Base-by-base conservation (phyloP, 2,329 filamentous ascomycete species). In the Calonectria hawksworthii region DNA sequence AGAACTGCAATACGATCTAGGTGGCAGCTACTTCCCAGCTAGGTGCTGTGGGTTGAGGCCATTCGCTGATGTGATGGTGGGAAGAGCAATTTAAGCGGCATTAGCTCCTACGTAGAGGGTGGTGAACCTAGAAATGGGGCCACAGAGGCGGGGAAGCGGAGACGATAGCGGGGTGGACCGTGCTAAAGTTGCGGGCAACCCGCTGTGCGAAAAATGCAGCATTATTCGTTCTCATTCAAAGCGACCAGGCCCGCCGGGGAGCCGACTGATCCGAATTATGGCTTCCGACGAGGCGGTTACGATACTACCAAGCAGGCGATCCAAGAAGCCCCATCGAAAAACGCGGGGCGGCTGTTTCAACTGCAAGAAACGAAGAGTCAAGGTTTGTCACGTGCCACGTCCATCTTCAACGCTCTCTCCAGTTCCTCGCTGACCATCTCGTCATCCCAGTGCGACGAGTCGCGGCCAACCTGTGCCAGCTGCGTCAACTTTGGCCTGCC, bases 301-400 rank as follows among this genome's bases (percentile, higher is more conserved):
- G 8, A 34, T 36, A 21, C 54, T 51, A n/a, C 59, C 59, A 23
- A 47, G 4, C n/a, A 63, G 36, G 4, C 59, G 59, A 1, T 30
- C 18, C 36, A 64, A 64, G 38, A 64, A 47, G 28, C 23, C 36
- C 28, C 59, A 64, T 64, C 59, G 38, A 13, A 64, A 64, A 18
- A 44, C 59, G 14, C 59, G 59, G 11, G 32, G 51, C 14, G 68
- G 68, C n/a, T 70, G 68, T 18, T 47, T 61, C 32, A 54, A 59
- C 32, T 70, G 68, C 44, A 70, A 64, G 44, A 52, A 23, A n/a
- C 68, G 68, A 11, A 70, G 34, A 32, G 44, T 70, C 44, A 70
- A 70, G 68, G 68, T 70, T 14, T n/a, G 54, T 61, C 44, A 38
- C 21, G 9, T 13, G 21, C 21, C 32, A 14, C 30, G 30, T 1